Percentiles rank a stretch among this genome's conserved stretches.
phyloP scores from a whole-genome alignment of 78 protist genomes.

The Chrysochromulina parva region DNA sequence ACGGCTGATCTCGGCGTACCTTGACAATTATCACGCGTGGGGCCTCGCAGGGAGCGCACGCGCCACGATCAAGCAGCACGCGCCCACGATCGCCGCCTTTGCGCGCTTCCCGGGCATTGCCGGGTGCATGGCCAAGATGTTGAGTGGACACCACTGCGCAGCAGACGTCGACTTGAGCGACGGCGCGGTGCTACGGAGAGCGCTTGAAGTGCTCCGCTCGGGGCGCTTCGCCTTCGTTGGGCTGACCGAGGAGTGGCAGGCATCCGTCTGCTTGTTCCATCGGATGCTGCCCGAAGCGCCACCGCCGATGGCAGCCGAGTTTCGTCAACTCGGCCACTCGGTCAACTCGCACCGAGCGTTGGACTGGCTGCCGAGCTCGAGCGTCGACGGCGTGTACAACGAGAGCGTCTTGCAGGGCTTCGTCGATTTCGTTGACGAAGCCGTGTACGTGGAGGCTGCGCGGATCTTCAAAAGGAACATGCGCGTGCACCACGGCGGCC shows the following conservation, averaged over 20 bases:
- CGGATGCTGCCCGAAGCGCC: neutral
- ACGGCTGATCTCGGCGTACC: constrained; percentile 18
- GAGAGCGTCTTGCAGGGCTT: neutral
- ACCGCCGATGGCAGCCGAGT: neutral
- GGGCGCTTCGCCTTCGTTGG: neutral
- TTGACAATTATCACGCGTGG: constrained; percentile 24
- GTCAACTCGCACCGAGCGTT: neutral
- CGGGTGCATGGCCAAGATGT: neutral
- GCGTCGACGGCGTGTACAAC: neutral
- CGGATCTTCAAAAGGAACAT: no score
- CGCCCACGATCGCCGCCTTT: neutral
- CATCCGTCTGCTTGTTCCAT: neutral
- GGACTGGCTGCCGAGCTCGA: neutral
- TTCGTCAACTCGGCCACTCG: neutral
- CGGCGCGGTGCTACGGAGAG: neutral
- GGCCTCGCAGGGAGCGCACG: neutral
- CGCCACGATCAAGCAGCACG: neutral
- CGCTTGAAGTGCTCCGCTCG: neutral
- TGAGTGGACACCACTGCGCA: neutral
- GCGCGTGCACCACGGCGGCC: no score
- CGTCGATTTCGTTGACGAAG: neutral
- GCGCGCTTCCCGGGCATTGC: constrained; percentile 7
- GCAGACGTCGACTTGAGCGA: no score
- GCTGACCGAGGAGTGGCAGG: neutral
- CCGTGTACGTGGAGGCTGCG: neutral